Percentiles rank a stretch among this genome's conserved stretches.
Evolutionary conservation across 306 rosid genomes (phyloP).

Genomic region (Geum urbanum): DNA sequence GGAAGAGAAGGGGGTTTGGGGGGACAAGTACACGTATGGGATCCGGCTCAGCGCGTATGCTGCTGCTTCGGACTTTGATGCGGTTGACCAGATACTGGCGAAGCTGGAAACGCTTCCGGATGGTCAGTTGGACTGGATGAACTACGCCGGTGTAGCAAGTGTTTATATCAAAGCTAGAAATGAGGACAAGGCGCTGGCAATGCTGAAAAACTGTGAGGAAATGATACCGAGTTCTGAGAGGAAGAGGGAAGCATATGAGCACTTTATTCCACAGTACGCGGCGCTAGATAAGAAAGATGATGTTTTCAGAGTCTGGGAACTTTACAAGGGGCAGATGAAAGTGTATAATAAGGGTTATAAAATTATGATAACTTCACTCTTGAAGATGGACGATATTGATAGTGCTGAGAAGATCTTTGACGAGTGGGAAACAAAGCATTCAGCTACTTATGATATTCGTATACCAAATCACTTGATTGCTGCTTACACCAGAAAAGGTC

Average conservation of each 20-base stretch:
- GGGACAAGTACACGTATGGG: conserved; percentile 14
- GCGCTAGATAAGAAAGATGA: conserved; percentile 27
- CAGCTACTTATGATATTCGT: conserved; percentile 16
- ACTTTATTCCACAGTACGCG: conserved; percentile 26
- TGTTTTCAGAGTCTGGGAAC: conserved; percentile 28
- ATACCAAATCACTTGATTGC: conserved; percentile 24
- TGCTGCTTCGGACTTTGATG: conserved; percentile 19
- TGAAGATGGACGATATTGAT: conserved; percentile 24
- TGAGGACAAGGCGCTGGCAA: conserved; percentile 22
- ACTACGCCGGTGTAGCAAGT: conserved; percentile 18
- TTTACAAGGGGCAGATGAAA: conserved; percentile 10
- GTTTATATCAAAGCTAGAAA: conserved; percentile 19
- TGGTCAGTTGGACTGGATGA: conserved; percentile 5
- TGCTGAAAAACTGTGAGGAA: conserved; percentile 26
- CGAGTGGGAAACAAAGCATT: conserved; percentile 30
- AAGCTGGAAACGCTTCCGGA: conserved; percentile 12
- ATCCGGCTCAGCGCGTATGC: conserved; percentile 25
- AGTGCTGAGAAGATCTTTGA: conserved; percentile 30
- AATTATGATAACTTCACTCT: conserved; percentile 13
- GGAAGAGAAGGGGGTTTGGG: conserved; percentile 21
- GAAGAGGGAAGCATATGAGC: conserved; percentile 4
- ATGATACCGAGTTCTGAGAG: conserved; percentile 6
- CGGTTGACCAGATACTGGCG: conserved; percentile 14
- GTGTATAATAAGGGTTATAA: conserved; percentile 18
- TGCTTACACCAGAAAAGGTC: conserved; percentile 27